phyloP scores from a whole-genome alignment of 2,329 filamentous ascomycete species.

The Helminthosporium solani region DNA sequence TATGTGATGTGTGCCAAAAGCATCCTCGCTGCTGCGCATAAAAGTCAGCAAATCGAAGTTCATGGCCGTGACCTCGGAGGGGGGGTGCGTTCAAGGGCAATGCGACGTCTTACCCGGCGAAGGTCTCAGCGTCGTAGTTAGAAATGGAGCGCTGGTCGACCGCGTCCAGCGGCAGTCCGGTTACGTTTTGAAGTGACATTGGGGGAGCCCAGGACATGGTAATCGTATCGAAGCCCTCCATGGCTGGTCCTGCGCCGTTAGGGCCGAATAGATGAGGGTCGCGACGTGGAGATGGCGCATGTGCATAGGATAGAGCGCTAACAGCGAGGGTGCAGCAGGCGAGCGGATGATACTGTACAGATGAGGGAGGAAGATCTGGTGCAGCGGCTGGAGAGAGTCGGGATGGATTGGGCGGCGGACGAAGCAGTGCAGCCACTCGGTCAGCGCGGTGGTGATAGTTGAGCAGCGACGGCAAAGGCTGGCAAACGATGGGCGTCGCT shows the following conservation, averaged over 20 bases:
- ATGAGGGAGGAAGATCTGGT: not conserved
- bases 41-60: conserved; percentile 30
- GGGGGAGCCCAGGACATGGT: conserved; percentile 63
- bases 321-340: conserved; percentile 10
- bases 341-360: conserved; percentile 5
- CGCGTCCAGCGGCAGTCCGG: conserved; percentile 54
- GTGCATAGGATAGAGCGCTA: conserved; percentile 18
- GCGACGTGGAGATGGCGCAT: conserved; percentile 26
- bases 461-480: conserved; percentile 9
- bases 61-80: conserved; percentile 6
- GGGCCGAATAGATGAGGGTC: conserved; percentile 18
- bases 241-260: conserved; percentile 33
- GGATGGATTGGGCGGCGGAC: conserved; percentile 8
- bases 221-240: conserved; percentile 61
- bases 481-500: conserved; percentile 7
- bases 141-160: conserved; percentile 61
- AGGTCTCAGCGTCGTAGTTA: conserved; percentile 61
- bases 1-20: conserved; percentile 47
- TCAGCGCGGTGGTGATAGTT: conserved; percentile 17
- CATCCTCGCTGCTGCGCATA: conserved; percentile 52
- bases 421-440: conserved; percentile 12
- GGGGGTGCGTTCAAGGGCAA: not conserved
- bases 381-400: conserved; percentile 6
- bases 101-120: conserved; percentile 55
- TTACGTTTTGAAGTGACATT: conserved; percentile 56